Evolutionary conservation across 2,329 filamentous ascomycete genomes (phyloP).

Genomic region (Polytolypa hystricis): DNA sequence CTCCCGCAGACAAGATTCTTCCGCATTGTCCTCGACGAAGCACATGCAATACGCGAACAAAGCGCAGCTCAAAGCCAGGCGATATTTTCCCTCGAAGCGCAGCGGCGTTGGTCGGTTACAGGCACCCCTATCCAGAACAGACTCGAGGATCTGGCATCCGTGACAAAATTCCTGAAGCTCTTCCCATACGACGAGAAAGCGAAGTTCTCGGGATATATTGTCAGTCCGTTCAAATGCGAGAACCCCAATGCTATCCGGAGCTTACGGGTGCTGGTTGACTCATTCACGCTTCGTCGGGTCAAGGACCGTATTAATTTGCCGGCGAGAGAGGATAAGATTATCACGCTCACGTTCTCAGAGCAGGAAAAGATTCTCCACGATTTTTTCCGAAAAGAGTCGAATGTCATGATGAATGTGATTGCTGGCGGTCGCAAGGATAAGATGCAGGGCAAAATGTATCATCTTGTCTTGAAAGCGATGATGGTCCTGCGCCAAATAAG

Average conservation of each 20-base stretch:
- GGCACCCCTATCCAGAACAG: slow-evolving; percentile 93
- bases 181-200: slow-evolving; percentile 71
- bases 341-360: slow-evolving; percentile 62
- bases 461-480: slow-evolving; percentile 86
- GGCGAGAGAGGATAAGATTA: slow-evolving; percentile 57
- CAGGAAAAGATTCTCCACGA: slow-evolving; percentile 72
- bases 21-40: slow-evolving; percentile 86
- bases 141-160: slow-evolving; percentile 75
- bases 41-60: slow-evolving; percentile 84
- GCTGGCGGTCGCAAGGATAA: slow-evolving; percentile 53
- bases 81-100: slow-evolving; percentile 65
- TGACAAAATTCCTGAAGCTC: slow-evolving; percentile 75
- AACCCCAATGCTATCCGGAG: slow-evolving; percentile 61
- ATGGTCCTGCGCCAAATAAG: slow-evolving; percentile 80
- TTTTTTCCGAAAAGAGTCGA: slow-evolving; percentile 70
- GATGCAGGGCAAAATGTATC: slow-evolving; percentile 77
- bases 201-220: slow-evolving; percentile 68
- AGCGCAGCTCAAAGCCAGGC: slow-evolving; percentile 73
- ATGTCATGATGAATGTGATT: slow-evolving; percentile 68
- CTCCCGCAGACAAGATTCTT: slow-evolving; percentile 80
- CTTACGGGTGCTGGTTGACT: slow-evolving; percentile 79
- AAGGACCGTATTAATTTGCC: slow-evolving; percentile 87
- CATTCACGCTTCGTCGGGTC: slow-evolving; percentile 80
- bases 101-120: slow-evolving; percentile 91
- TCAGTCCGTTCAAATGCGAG: slow-evolving; percentile 75